phyloP scores from a whole-genome alignment of 257 asterid species.

The Nicotiana attenuata region DNA sequence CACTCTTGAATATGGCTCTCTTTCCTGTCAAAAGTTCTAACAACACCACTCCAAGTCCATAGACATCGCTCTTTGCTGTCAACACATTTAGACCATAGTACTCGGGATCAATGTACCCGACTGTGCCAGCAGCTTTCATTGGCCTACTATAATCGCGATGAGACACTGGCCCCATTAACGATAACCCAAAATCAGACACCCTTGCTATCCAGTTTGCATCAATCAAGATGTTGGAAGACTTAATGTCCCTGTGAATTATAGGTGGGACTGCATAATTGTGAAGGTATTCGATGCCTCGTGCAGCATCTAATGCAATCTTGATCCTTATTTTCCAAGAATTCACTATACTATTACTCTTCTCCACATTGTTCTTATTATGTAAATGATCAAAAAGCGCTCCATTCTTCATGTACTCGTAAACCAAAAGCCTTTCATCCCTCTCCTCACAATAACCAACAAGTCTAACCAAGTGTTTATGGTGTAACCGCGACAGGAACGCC shows the following conservation, averaged over 20 bases:
- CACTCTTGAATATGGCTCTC: conserved; percentile 60
- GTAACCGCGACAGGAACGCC: conserved; percentile 74
- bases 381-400: conserved; percentile 80
- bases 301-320: conserved; percentile 66
- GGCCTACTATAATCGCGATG: conserved; percentile 39
- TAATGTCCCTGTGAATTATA: conserved; percentile 81
- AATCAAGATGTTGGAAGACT: conserved; percentile 72
- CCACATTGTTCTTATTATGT: conserved; percentile 53
- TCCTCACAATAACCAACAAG: conserved; percentile 76
- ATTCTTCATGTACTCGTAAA: conserved; percentile 80
- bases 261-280: conserved; percentile 86
- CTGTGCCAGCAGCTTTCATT: conserved; percentile 67
- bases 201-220: conserved; percentile 65
- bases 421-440: conserved; percentile 68
- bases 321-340: conserved; percentile 87
- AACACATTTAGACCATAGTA: conserved; percentile 64
- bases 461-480: conserved; percentile 83
- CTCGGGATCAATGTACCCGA: conserved; percentile 83
- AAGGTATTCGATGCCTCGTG: conserved; percentile 83
- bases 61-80: conserved; percentile 81
- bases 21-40: conserved; percentile 69
- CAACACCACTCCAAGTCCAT: conserved; percentile 78
- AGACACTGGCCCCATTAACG: conserved; percentile 54
- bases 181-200: conserved; percentile 83
- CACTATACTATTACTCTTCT: conserved; percentile 39